Base-by-base conservation (phyloP, 2,329 filamentous ascomycete genomes). In the Huntiella omanensis region DNA sequence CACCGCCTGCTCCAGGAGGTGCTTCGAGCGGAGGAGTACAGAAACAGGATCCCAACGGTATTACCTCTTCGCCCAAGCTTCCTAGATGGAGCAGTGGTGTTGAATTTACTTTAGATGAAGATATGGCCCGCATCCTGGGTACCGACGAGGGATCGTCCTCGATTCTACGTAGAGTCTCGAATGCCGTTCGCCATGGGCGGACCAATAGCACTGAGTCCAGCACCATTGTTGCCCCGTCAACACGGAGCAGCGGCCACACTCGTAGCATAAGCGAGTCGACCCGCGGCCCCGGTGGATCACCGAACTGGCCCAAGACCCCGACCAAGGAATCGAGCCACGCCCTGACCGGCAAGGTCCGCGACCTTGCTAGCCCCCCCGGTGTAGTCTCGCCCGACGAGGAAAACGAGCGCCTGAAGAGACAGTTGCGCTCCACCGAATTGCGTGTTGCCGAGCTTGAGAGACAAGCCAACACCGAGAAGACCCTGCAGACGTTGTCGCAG, bases 31-130 rank as follows among this genome's bases (percentile, higher is more conserved):
- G 43, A 46, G 47, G 47, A 43, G 8, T 10, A 28, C 43, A 45
- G 19, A 43, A 41, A 28, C 47, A 49, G 43, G 40, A 40, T 22
- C 46, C 22, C 38, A 49, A 49, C 38, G 42, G 47, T 49, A 49
- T 46, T 43, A 43, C 43, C 47, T 60, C 62, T 35, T 83, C 80
- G 7, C 77, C 80, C 7, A 77, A 77, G 54, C 65, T 84, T 51
- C 75, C 80, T 53, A 71, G 79, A 55, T 83, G 74, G 74, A 93
- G 81, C 60, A 71, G 74, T 38, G 84, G 83, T 45, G 84, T 79
- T 46, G 86, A 93, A 53, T 91, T 95, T 57, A 91, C 82, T 50
- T 77, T 94, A 79, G 88, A 96, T 53, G 87, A 95, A 60, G 91
- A 96, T 58, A 85, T 95, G 75, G 82, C 83, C 46, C 80, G 87